Percentiles rank a stretch among this genome's conserved stretches.
Evolutionary conservation across 2,329 filamentous ascomycete genomes (phyloP).

Genomic region (Aspergillus thermomutatus): DNA sequence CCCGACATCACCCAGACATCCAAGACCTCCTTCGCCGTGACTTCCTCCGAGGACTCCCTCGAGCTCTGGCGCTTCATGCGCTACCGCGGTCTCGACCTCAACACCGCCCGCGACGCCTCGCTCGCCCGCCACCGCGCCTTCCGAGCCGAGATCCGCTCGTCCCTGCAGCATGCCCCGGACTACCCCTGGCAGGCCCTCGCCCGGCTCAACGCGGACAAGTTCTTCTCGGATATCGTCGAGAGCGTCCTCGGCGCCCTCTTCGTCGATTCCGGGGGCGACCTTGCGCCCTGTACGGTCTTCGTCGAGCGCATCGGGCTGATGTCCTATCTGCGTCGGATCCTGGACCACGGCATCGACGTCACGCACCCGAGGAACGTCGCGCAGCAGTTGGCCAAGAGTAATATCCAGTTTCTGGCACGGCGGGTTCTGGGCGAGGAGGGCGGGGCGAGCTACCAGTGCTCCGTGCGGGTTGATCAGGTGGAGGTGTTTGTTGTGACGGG

Average conservation of each 20-base stretch:
- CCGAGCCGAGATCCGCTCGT: constrained; percentile 48
- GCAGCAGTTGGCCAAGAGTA: constrained; percentile 50
- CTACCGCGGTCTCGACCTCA: constrained; percentile 14
- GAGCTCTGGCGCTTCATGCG: constrained; percentile 70
- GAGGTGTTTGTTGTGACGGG: constrained; percentile 20
- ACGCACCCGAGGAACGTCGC: constrained; percentile 66
- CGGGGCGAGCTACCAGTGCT: constrained; percentile 19
- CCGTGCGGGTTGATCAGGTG: constrained; percentile 12
- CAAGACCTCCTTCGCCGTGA: constrained; percentile 22
- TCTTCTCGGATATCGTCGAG: constrained; percentile 81
- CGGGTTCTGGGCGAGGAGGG: constrained; percentile 11
- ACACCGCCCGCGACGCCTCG: constrained; percentile 13
- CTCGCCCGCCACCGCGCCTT: constrained; percentile 47
- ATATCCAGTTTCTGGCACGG: constrained; percentile 15
- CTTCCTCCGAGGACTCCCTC: constrained; percentile 24
- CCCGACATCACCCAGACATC: constrained; percentile 5
- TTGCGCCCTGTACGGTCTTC: constrained; percentile 59
- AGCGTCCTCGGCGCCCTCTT: constrained; percentile 77
- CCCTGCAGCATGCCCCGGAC: constrained; percentile 47
- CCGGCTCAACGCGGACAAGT: constrained; percentile 66
- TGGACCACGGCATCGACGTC: constrained; percentile 56
- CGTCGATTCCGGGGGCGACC: constrained; percentile 66
- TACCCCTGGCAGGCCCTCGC: constrained; percentile 79
- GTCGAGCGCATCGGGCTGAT: constrained; percentile 64
- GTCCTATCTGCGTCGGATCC: constrained; percentile 57